Evolutionary conservation across 768 basidiomycete genomes (phyloP), one percentile per base, ranked within the genome.

Genomic region (Tephrocybe rancida): DNA sequence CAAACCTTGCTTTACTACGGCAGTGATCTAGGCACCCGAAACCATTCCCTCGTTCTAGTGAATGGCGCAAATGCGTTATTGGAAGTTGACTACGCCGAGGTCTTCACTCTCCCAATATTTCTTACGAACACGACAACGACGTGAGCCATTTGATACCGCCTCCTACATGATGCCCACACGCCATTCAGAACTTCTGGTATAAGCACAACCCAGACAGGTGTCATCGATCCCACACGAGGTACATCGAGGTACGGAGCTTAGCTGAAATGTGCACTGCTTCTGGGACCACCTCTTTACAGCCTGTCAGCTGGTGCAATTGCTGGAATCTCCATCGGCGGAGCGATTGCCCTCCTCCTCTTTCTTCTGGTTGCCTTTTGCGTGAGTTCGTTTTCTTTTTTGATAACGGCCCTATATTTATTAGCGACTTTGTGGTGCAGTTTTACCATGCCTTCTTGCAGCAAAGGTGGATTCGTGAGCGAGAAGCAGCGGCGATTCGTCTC

Each of bases 1-100:
- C 39, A 43, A 22, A 30, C 27, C n/a, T 44, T 51, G 27, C 50
- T 51, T 26, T 51, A 42, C 24, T 51, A 51, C 8, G 32, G 42
- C 21, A 43, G 50, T 19, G 19, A 34, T 35, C 27, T 51, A 22
- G 50, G 50, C 21, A 11, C 30, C 11, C 41, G 42, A 26, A 44
- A 44, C 13, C 48, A 44, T 35, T 42, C 34, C 13, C 48, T 44
- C 32, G 10, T 14, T 26, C 29, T 50, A 18, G 10, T 5, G 10
- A 50, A 51, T 22, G 2, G 5, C 3, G 50, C 16, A 19, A 8
- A 34, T 21, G 13, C 2, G 1, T 11, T 30, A 4, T 32, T 51
- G 9, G 50, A 51, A n/a, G 26, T 51, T 19, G 50, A 51, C 16
- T 51, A 51, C 32, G 41, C 39, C 16, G 29, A 41, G 14, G 22